phyloP scores from a whole-genome alignment of 305 asterid genomes.

The Nicotiana rustica region DNA sequence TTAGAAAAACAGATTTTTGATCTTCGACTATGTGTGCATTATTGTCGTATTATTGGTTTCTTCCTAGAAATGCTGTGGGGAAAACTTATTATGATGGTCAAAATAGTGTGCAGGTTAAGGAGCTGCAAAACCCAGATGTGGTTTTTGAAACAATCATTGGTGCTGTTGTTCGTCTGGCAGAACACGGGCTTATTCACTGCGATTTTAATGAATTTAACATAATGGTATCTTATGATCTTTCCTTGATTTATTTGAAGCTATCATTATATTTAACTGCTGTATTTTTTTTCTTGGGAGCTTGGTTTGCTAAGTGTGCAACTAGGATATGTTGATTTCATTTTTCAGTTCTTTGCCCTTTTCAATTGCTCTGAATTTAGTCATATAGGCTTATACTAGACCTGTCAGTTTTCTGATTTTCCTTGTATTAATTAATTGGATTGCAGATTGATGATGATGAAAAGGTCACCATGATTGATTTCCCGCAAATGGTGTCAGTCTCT shows the following conservation, averaged over 20 bases:
- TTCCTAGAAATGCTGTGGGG: background rate
- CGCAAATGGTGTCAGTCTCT: slow-evolving; percentile 96
- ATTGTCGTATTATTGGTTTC: slow-evolving; percentile 3
- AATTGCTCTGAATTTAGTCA: background rate
- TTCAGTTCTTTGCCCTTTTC: slow-evolving; percentile 2
- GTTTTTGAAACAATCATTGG: slow-evolving; percentile 81
- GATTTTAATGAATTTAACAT: slow-evolving; percentile 96
- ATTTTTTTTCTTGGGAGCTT: background rate
- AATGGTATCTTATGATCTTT: slow-evolving; percentile 43
- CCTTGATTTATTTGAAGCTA: slow-evolving; percentile 1
- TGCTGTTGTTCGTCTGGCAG: slow-evolving; percentile 86
- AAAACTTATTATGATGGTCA: slow-evolving; percentile 36
- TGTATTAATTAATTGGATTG: background rate
- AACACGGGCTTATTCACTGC: slow-evolving; percentile 96
- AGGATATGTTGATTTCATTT: slow-evolving; percentile 1
- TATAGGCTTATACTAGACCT: slow-evolving; percentile 9
- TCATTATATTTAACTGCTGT: slow-evolving; percentile 6
- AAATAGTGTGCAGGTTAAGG: slow-evolving; percentile 88
- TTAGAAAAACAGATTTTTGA: background rate
- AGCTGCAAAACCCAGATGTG: slow-evolving; percentile 77
- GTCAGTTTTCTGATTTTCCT: background rate
- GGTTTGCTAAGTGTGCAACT: background rate
- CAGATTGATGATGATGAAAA: slow-evolving; percentile 90
- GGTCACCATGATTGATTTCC: slow-evolving; percentile 95
- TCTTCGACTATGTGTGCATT: background rate